Evolutionary conservation across 441 rosid genomes (phyloP).

Genomic region (Cnidoscolus chayamansa): DNA sequence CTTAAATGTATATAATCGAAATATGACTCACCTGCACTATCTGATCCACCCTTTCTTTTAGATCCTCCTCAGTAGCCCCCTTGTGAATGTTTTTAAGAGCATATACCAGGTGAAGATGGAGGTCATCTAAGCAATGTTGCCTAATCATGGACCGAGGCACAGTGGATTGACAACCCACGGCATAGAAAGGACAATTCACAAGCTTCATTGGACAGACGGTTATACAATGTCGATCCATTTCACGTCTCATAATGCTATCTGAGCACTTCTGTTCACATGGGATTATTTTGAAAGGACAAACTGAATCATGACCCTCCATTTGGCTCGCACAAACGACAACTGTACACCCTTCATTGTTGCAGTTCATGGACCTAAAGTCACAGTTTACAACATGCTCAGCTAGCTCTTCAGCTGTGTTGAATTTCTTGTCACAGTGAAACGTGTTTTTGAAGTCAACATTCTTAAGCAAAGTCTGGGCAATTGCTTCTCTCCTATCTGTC

Average conservation of each 20-base stretch:
- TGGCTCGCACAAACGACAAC: conserved; percentile 48
- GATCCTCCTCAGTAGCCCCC: conserved; percentile 51
- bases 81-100: conserved; percentile 58
- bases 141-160: conserved; percentile 52
- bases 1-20: background rate
- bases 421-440: conserved; percentile 66
- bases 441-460: conserved; percentile 70
- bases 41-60: conserved; percentile 53
- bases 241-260: conserved; percentile 62
- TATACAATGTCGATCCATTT: conserved; percentile 89
- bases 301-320: conserved; percentile 57
- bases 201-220: conserved; percentile 87
- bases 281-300: conserved; percentile 74
- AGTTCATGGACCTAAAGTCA: conserved; percentile 57
- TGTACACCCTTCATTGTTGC: conserved; percentile 67
- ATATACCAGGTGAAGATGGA: conserved; percentile 54
- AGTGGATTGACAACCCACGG: conserved; percentile 63
- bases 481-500: conserved; percentile 51
- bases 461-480: conserved; percentile 59
- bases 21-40: conserved; percentile 48
- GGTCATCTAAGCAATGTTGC: conserved; percentile 49
- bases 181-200: conserved; percentile 73
- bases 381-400: conserved; percentile 44
- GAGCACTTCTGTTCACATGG: conserved; percentile 84
- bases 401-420: conserved; percentile 48